Base-by-base conservation (phyloP, 2,329 filamentous ascomycete species). In the Venturiaceae sp. region DNA sequence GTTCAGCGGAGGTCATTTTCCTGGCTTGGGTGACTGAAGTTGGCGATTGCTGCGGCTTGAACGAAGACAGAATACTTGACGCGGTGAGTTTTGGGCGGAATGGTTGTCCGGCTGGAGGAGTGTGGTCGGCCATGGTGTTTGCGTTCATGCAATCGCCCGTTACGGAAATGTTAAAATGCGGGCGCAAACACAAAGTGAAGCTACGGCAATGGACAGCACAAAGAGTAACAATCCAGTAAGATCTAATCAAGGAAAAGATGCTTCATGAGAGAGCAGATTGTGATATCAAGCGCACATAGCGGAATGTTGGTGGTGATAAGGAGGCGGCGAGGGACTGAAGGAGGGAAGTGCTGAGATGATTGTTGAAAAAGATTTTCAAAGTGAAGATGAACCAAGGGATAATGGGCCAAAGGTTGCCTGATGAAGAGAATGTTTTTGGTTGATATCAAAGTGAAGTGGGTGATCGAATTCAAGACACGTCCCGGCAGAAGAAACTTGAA, bases 61-160 rank as follows among this genome's bases (percentile, higher is more conserved):
- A 70, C 1, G 60, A 57, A 2, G 63, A 61, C n/a, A 69, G 60
- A 26, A 69, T 60, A 16, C 66, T 62, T 1, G 64, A 63, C 1
- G 58, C 54, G 19, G 44, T 50, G 23, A 50, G 3, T n/a, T 50
- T 50, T 26, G 23, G 44, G 26, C 44, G 44, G 21, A 16, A 4
- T 7, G 44, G 4, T 14, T 26, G 44, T 16, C 8, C 23, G 30
- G 13, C 30, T 9, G 23, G 44, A 47, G 44, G 8, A 21, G 44
- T 16, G 1, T n/a, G n/a, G n/a, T 30, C 23, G 13, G 26, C 9
- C 14, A 19, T 50, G 26, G 9, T 50, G 44, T 50, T 50, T 50
- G 44, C 44, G 44, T 16, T 30, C 11, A 13, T 50, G 44, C 30
- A 26, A 16, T 50, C 30, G 44, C 30, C 44, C 44, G 23, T 5